Evolutionary conservation across 345 rosid genomes (phyloP).

Genomic region (Toxicodendron radicans): DNA sequence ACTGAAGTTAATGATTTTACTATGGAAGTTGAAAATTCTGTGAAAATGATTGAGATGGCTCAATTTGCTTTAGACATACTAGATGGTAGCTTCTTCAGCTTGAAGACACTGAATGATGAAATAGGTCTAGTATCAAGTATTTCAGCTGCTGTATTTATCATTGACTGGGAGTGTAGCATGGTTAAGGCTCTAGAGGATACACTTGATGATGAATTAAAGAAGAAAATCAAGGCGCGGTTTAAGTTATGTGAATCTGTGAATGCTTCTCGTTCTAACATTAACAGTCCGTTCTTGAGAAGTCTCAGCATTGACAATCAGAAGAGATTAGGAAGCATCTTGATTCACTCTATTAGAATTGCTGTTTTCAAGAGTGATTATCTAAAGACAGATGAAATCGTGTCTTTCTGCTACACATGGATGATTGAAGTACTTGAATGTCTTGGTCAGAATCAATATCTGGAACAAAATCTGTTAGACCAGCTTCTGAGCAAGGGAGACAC

Average conservation of each 20-base stretch:
- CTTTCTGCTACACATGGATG: constrained; percentile 66
- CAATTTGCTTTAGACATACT: constrained; percentile 68
- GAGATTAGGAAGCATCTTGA: constrained; percentile 52
- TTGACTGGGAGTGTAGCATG: constrained; percentile 68
- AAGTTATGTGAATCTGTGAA: constrained; percentile 44
- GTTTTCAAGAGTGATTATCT: constrained; percentile 54
- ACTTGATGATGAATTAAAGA: constrained; percentile 35
- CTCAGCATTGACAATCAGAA: constrained; percentile 42
- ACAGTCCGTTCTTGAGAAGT: constrained; percentile 52
- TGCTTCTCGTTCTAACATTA: constrained; percentile 43
- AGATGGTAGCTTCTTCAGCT: constrained; percentile 59
- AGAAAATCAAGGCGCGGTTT: constrained; percentile 37
- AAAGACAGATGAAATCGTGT: constrained; percentile 40
- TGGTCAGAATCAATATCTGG: constrained; percentile 54
- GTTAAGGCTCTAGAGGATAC: constrained; percentile 31
- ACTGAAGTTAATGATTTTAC: constrained; percentile 28
- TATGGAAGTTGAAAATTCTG: constrained; percentile 30
- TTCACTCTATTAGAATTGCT: constrained; percentile 52
- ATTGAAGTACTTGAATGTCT: constrained; percentile 58
- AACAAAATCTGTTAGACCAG: constrained; percentile 61
- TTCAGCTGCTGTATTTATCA: constrained; percentile 57
- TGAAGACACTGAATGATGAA: constrained; percentile 55
- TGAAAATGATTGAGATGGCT: constrained; percentile 40
- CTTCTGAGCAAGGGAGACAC: constrained; percentile 58
- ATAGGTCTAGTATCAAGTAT: constrained; percentile 51